Base-by-base conservation (phyloP, 2,329 filamentous ascomycete genomes). In the Penicillium aurantiogriseum region DNA sequence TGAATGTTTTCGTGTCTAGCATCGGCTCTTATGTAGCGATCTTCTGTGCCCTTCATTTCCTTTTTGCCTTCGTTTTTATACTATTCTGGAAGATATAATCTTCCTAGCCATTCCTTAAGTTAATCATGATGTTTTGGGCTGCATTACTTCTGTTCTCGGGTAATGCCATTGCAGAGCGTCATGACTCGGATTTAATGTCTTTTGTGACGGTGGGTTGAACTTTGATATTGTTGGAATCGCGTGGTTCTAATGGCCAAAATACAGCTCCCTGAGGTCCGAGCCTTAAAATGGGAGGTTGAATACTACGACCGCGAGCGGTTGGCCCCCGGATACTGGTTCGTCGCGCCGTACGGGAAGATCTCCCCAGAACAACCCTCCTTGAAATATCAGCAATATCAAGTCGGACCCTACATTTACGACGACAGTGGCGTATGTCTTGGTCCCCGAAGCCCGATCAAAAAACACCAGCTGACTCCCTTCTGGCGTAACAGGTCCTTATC, bases 321-420 rank as follows among this genome's bases (percentile, higher is more conserved):
- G 29, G 70, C 70, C 9, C 77, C 78, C 1, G 79, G 79, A 13
- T 81, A 80, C 66, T 76, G 78, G 60, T 81, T 81, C 63, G 71
- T 81, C 33, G 76, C 77, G 13, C 79, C 79, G 1, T 81, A 80
- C 63, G 62, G 62, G n/a, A 51, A 58, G 43, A 67, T 70, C 42
- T 53, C 53, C 3, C 64, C 66, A 11, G 68, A 70, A 19, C 17
- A 57, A 1, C 62, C 65, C 13, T 65, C 66, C 19, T 46, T 66
- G 29, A 68, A 66, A 51, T 70, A 63, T 57, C 70, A 77, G 49
- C 77, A 78, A 54, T 67, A 75, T 58, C 78, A 80, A 63, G 74
- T 77, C 33, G 78, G 78, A 5, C 75, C 79, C 15, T 78, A 81
- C 60, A 81, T 81, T 52, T 81, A 80, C 64, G 79, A 81, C 62